Evolutionary conservation across 805 yeast species (phyloP).

Genomic region (Saccharomycopsis fermentans): DNA sequence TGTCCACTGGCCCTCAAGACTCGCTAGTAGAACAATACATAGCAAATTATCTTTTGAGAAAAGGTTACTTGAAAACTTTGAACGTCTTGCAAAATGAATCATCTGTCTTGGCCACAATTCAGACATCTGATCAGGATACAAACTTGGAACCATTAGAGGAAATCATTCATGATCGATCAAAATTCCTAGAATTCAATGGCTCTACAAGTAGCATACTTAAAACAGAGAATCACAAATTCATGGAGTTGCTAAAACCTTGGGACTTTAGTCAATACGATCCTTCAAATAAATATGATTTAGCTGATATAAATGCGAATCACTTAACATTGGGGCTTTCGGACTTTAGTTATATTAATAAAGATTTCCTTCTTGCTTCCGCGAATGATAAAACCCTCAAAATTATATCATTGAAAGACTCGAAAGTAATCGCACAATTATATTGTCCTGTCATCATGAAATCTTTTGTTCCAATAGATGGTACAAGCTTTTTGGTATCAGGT

Average conservation of each 20-base stretch:
- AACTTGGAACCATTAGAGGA: conserved; percentile 29
- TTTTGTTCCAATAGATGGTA: conserved; percentile 24
- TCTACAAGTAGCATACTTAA: background rate
- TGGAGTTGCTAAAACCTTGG: conserved; percentile 9
- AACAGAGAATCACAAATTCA: background rate
- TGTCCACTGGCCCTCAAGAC: background rate
- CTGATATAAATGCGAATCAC: conserved; percentile 1
- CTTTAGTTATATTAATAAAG: background rate
- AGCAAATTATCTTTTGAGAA: conserved; percentile 49
- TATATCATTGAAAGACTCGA: conserved; percentile 15
- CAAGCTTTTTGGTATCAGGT: conserved; percentile 28
- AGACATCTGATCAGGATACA: conserved; percentile 1
- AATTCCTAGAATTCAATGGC: conserved; percentile 20
- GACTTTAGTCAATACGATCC: conserved; percentile 1
- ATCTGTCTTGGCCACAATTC: conserved; percentile 14
- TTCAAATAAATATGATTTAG: background rate
- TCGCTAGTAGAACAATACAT: conserved; percentile 29
- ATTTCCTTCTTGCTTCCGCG: conserved; percentile 18
- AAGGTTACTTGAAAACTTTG: conserved; percentile 38
- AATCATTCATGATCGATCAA: conserved; percentile 31
- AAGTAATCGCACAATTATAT: background rate
- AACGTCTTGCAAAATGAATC: conserved; percentile 33
- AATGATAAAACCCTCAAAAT: conserved; percentile 19
- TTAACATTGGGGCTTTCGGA: conserved; percentile 21
- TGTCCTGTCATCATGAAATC: conserved; percentile 27